Conservation (phyloP, 2,329 filamentous ascomycete genomes). For the Fusarium nematophilum region DNA sequence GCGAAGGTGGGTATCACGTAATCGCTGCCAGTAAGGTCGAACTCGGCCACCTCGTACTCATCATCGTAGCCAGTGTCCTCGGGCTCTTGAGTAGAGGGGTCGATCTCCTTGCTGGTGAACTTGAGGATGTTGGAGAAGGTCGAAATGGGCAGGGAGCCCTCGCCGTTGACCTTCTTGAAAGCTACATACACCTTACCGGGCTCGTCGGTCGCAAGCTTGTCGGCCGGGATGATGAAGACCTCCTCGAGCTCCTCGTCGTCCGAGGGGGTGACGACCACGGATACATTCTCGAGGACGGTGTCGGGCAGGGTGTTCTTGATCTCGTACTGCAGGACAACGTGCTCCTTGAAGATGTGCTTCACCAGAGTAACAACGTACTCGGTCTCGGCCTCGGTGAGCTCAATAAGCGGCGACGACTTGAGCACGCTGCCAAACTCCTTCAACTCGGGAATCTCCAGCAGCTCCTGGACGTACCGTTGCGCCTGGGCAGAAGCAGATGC, state of each 20-base stretch:
- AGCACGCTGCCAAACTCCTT: conserved; percentile 89
- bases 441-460: conserved; percentile 91
- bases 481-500: conserved; percentile 82
- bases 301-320: conserved; percentile 97
- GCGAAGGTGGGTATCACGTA: conserved; percentile 95
- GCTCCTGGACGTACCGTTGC: conserved; percentile 88
- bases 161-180: conserved; percentile 85
- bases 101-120: conserved; percentile 98
- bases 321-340: conserved; percentile 95
- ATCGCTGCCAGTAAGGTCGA: conserved; percentile 90
- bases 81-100: conserved; percentile 91
- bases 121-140: conserved; percentile 94
- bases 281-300: conserved; percentile 90
- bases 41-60: conserved; percentile 95
- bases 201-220: conserved; percentile 84
- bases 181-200: conserved; percentile 95
- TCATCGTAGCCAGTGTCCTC: conserved; percentile 96
- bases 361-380: conserved; percentile 95
- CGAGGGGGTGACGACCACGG: conserved; percentile 80
- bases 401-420: conserved; percentile 87
- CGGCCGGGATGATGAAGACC: conserved; percentile 91
- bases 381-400: conserved; percentile 96
- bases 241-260: conserved; percentile 89
- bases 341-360: conserved; percentile 98
- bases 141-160: conserved; percentile 79